These are phyloP conservation scores for Termitomyces sp. DNA, from an alignment of 768 basidiomycete species.

Conservation along the genomic window DNA sequence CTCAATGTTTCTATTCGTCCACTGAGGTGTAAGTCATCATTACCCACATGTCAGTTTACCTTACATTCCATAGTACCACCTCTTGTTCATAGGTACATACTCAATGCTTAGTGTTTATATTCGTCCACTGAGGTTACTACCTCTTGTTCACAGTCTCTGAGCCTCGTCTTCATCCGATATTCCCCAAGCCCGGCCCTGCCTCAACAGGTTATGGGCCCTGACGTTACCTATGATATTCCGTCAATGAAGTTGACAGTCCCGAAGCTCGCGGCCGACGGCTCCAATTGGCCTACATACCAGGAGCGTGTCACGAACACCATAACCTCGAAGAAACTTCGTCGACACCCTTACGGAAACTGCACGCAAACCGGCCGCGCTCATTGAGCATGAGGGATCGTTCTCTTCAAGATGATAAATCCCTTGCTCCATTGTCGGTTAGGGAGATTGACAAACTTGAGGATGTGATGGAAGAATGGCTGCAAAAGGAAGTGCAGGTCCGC, in stretches of 20 bases:
- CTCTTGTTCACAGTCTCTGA: no score
- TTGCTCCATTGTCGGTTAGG: slow-evolving; percentile 9
- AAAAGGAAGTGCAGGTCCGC: neutral
- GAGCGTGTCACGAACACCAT: slow-evolving; percentile 18
- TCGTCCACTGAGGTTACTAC: no score
- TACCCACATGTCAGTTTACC: no score
- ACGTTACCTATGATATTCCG: neutral
- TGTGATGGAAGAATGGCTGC: slow-evolving; percentile 9
- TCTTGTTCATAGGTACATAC: no score
- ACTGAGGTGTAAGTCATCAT: no score
- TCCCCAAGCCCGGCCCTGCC: no score
- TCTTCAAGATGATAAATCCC: neutral
- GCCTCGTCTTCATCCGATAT: no score
- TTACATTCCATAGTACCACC: no score
- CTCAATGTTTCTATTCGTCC: no score
- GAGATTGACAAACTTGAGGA: slow-evolving; percentile 17
- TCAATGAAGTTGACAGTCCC: no score
- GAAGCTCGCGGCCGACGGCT: slow-evolving; percentile 19
- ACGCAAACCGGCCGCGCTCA: slow-evolving; percentile 12
- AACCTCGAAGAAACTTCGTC: neutral
- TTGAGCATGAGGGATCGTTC: slow-evolving; percentile 13
- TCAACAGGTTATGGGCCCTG: no score
- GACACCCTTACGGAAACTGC: slow-evolving; percentile 16
- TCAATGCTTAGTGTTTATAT: no score
- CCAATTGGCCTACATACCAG: slow-evolving; percentile 26